A percentile compares a stretch with the other conserved stretches of the same genome.
These are phyloP conservation scores for Colletotrichum tamarilloi DNA, from an alignment of 2,329 filamentous ascomycete genomes.

Conservation along the genomic window DNA sequence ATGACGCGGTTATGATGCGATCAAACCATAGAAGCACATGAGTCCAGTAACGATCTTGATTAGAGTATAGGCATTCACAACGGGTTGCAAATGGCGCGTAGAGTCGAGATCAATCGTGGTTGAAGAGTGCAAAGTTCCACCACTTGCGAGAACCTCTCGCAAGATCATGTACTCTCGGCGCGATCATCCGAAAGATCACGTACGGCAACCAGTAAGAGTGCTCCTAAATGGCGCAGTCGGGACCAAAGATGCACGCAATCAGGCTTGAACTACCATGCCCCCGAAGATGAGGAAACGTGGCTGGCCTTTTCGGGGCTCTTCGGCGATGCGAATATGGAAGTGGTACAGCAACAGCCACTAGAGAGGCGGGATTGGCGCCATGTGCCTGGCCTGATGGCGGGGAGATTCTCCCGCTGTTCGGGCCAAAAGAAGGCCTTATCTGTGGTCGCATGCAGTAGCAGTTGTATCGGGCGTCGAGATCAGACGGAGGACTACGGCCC, in stretches of 20 bases:
- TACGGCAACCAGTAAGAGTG: not conserved
- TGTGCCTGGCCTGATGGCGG: slow-evolving; percentile 16
- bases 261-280: not conserved
- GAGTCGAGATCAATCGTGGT: no score
- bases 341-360: slow-evolving; percentile 12
- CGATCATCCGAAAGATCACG: not conserved
- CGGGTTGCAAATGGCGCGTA: no score
- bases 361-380: slow-evolving; percentile 30
- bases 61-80: no score
- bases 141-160: no score
- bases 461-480: slow-evolving; percentile 15
- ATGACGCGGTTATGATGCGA: not conserved
- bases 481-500: not conserved
- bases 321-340: not conserved
- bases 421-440: not conserved
- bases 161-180: not conserved
- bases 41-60: no score
- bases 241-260: not conserved
- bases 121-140: no score
- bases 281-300: not conserved
- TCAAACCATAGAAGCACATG: not conserved
- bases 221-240: not conserved
- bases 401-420: slow-evolving; percentile 1
- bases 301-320: not conserved
- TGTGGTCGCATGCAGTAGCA: not conserved